Evolutionary conservation across 2,329 filamentous ascomycete species (phyloP).

Genomic region (Lachnellula occidentalis): DNA sequence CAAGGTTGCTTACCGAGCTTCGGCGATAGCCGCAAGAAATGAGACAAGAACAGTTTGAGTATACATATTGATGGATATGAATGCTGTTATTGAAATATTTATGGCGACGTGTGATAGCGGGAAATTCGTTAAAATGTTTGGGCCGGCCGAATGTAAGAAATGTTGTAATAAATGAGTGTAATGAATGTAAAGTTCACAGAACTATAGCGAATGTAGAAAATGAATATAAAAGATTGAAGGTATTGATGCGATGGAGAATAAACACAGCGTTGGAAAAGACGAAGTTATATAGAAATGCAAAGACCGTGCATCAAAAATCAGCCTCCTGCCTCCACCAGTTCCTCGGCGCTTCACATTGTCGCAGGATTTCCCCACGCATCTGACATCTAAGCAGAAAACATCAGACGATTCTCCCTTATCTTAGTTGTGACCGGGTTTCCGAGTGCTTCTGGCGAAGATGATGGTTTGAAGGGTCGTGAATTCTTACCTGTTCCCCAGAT

Average conservation of each 20-base stretch:
- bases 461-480: background rate
- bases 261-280: background rate
- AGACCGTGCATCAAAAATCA: background rate
- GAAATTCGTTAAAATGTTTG: slow-evolving; percentile 13
- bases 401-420: slow-evolving; percentile 6
- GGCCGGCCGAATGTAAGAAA: slow-evolving; percentile 23
- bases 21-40: slow-evolving; percentile 21
- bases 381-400: slow-evolving; percentile 3
- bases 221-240: slow-evolving; percentile 14
- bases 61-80: slow-evolving; percentile 19
- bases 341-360: background rate
- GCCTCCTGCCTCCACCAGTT: background rate
- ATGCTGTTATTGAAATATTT: slow-evolving; percentile 6
- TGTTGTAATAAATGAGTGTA: slow-evolving; percentile 19
- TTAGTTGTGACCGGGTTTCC: slow-evolving; percentile 3
- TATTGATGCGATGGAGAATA: slow-evolving; percentile 12
- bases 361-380: background rate
- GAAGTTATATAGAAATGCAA: slow-evolving; percentile 8
- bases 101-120: slow-evolving; percentile 7
- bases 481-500: background rate
- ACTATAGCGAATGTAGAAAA: slow-evolving; percentile 24
- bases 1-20: slow-evolving; percentile 27
- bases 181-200: slow-evolving; percentile 30
- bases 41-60: slow-evolving; percentile 22
- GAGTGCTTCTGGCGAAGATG: slow-evolving; percentile 7